Percentiles rank a stretch among this genome's conserved stretches.
phyloP scores from a whole-genome alignment of 192 early-diverging fungal species.

The Coemansia sp. region DNA sequence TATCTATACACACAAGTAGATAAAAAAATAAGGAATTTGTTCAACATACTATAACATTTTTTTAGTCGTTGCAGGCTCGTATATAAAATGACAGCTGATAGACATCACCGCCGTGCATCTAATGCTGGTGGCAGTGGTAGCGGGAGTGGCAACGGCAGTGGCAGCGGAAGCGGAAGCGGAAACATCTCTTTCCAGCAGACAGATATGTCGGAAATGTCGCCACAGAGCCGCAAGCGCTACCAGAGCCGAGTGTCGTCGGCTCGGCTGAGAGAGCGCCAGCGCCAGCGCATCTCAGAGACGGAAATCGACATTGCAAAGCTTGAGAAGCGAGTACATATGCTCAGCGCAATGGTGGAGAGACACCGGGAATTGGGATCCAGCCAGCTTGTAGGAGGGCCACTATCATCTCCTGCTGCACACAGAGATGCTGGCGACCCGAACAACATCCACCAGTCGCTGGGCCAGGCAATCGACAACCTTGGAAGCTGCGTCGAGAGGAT shows the following conservation, averaged over 20 bases:
- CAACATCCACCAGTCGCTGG: constrained; percentile 12
- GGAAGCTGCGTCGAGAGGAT: constrained; percentile 28
- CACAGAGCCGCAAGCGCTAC: constrained; percentile 43
- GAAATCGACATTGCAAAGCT: constrained; percentile 26
- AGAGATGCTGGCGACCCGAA: too few relatives aligned
- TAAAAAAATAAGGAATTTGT: neutral
- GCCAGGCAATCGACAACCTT: constrained; percentile 21
- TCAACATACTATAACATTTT: neutral
- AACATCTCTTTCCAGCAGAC: neutral
- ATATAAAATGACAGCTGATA: neutral
- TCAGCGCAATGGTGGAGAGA: constrained; percentile 14
- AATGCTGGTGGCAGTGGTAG: neutral
- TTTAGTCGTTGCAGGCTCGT: neutral
- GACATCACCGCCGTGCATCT: neutral
- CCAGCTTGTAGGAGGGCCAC: neutral
- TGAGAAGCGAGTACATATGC: constrained; percentile 20
- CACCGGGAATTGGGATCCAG: neutral
- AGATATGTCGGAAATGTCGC: constrained; percentile 27
- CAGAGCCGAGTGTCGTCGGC: constrained; percentile 49
- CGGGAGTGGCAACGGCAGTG: neutral
- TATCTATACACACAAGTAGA: too few relatives aligned
- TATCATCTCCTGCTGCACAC: neutral
- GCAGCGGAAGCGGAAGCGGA: neutral
- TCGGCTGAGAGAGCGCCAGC: constrained; percentile 47
- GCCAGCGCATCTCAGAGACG: constrained; percentile 11